A percentile compares a stretch with the other conserved stretches of the same genome.
phyloP scores from a whole-genome alignment of 2,329 filamentous ascomycete species.

The Cladosporium phlei region DNA sequence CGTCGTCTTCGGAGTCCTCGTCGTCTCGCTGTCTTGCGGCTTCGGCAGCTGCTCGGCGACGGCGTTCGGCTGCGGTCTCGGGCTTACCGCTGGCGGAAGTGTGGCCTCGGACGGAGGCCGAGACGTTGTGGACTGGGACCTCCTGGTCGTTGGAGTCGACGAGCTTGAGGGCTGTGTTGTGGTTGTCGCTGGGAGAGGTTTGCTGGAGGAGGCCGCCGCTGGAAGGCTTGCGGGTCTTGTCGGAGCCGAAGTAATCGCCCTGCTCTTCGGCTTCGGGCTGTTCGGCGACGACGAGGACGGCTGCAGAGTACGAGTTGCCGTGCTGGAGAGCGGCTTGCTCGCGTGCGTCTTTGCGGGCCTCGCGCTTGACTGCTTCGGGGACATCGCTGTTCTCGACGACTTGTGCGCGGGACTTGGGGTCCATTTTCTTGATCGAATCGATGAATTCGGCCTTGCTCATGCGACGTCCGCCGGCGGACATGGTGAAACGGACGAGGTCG shows the following conservation, averaged over 20 bases:
- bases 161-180: slow-evolving; percentile 40
- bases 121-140: slow-evolving; percentile 46
- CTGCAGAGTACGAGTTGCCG: slow-evolving; percentile 8
- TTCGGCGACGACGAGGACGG: slow-evolving; percentile 22
- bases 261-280: slow-evolving; percentile 18
- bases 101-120: slow-evolving; percentile 22
- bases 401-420: slow-evolving; percentile 57
- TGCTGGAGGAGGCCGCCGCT: background rate
- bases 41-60: slow-evolving; percentile 33
- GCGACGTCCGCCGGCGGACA: slow-evolving; percentile 64
- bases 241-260: slow-evolving; percentile 1
- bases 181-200: slow-evolving; percentile 10
- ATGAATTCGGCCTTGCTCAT: slow-evolving; percentile 81
- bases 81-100: slow-evolving; percentile 7
- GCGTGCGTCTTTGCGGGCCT: slow-evolving; percentile 40
- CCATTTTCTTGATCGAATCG: slow-evolving; percentile 65
- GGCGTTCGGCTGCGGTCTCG: slow-evolving; percentile 40
- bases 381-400: slow-evolving; percentile 45
- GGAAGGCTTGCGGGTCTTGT: background rate
- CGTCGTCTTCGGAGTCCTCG: slow-evolving; percentile 37
- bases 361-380: slow-evolving; percentile 44
- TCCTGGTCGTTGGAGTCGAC: slow-evolving; percentile 43
- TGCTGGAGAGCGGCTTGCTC: slow-evolving; percentile 23
- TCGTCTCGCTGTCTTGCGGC: slow-evolving; percentile 17
- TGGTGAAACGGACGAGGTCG: slow-evolving; percentile 68